These are phyloP conservation scores for Malassezia furfur DNA, from an alignment of 1,284 basidiomycete genomes.

Conservation along the genomic window DNA sequence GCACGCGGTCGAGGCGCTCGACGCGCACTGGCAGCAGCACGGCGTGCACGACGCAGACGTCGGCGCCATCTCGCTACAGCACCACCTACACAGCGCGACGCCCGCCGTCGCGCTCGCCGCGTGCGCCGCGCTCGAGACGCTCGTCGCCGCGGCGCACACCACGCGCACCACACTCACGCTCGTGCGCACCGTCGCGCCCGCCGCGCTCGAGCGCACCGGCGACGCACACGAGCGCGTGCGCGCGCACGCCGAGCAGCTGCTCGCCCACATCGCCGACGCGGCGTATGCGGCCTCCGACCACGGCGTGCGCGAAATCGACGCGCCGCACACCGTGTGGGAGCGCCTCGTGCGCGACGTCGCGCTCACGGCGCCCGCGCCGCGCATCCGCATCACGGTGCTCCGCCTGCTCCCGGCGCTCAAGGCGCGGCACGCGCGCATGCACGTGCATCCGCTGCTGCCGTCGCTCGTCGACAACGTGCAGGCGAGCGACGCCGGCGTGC, in stretches of 20 bases:
- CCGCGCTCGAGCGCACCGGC: constrained; percentile 1
- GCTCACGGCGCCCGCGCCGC: constrained; percentile 1
- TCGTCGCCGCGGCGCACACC: not conserved
- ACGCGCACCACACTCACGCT: constrained; percentile 7
- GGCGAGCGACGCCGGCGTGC: constrained; percentile 79
- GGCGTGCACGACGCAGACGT: constrained; percentile 11
- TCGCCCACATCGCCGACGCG: not conserved
- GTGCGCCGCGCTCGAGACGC: not conserved
- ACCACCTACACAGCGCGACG: not conserved
- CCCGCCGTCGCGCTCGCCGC: not conserved
- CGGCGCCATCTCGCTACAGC: not conserved
- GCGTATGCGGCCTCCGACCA: not conserved
- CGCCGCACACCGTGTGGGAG: not conserved
- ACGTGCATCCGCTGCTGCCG: constrained; percentile 70
- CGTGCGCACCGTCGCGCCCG: constrained; percentile 3
- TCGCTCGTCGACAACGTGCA: constrained; percentile 73
- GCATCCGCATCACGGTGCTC: constrained; percentile 14
- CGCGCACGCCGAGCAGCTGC: not conserved
- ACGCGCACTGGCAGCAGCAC: not conserved
- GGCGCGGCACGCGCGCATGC: constrained; percentile 53
- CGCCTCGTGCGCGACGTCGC: not conserved
- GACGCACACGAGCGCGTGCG: not conserved
- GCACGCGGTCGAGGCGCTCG: not conserved
- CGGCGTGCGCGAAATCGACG: constrained; percentile 7
- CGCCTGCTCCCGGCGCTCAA: constrained; percentile 23